Percentiles rank a stretch among this genome's conserved stretches.
phyloP scores from a whole-genome alignment of 2,329 filamentous ascomycete species.

The Exutisphaerella laricina region DNA sequence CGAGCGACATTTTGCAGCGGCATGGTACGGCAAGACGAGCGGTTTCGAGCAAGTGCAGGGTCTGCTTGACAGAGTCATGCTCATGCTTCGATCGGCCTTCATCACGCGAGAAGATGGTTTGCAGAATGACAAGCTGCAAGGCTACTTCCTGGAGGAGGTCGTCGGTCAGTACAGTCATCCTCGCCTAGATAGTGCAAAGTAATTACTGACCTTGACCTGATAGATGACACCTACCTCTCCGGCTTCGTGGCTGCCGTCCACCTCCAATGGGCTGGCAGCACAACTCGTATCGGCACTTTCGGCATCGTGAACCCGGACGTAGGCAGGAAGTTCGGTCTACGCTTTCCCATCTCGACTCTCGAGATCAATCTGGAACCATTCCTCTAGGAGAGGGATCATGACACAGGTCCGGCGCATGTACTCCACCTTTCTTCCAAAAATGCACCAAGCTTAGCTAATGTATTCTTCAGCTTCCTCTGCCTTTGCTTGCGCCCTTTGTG shows the following conservation, averaged over 20 bases:
- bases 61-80: constrained; percentile 81
- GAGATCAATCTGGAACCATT: constrained; percentile 95
- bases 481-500: no score
- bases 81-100: constrained; percentile 84
- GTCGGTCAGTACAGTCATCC: constrained; percentile 56
- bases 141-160: constrained; percentile 91
- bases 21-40: constrained; percentile 87
- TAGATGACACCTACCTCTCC: constrained; percentile 80
- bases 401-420: no score
- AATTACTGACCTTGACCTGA: constrained; percentile 5
- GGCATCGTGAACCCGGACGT: constrained; percentile 92
- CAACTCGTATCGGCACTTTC: constrained; percentile 76
- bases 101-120: constrained; percentile 68
- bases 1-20: constrained; percentile 91
- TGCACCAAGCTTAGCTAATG: no score
- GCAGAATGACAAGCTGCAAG: constrained; percentile 45
- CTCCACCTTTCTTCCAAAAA: no score
- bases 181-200: not conserved
- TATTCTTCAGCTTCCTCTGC: no score
- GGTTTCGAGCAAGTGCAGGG: constrained; percentile 97
- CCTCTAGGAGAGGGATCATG: no score
- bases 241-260: constrained; percentile 85
- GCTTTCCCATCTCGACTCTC: constrained; percentile 86
- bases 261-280: constrained; percentile 67
- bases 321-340: constrained; percentile 87